Conservation (phyloP, 768 basidiomycete species). For the Lyophyllum decastes region DNA sequence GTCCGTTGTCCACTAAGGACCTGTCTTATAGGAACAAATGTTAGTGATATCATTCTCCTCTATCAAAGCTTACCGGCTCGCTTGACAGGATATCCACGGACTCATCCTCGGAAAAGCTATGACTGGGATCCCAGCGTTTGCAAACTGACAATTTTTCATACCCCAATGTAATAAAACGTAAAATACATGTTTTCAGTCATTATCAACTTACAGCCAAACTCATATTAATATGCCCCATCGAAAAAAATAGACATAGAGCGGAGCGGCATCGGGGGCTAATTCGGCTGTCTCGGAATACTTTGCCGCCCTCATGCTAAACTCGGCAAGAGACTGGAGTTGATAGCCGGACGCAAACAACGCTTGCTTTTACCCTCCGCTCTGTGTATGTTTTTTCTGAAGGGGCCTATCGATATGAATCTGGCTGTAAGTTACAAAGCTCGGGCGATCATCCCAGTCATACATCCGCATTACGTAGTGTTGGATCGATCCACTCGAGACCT, state of each 20-base stretch:
- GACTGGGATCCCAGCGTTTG: conserved; percentile 87
- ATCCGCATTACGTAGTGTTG: conserved; percentile 73
- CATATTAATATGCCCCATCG: too few species aligned
- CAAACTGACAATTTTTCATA: conserved; percentile 37
- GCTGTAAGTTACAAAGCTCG: neutral
- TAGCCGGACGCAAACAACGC: too few species aligned
- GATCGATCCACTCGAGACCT: conserved; percentile 71
- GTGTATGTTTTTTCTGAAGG: too few species aligned
- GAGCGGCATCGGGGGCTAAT: too few species aligned
- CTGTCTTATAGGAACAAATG: conserved; percentile 53
- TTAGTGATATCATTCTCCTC: conserved; percentile 29
- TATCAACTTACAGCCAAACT: too few species aligned
- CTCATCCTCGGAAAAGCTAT: conserved; percentile 93
- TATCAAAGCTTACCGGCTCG: conserved; percentile 11
- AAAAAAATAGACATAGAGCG: too few species aligned
- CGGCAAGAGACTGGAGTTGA: too few species aligned
- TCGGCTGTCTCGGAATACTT: too few species aligned
- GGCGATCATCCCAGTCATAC: conserved; percentile 28
- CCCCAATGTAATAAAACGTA: neutral
- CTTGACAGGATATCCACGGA: conserved; percentile 79
- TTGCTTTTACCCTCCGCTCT: too few species aligned
- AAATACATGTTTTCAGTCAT: neutral
- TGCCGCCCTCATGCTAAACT: too few species aligned
- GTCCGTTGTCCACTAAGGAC: neutral
- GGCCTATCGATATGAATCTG: too few species aligned